Evolutionary conservation across 306 rosid species (phyloP), one percentile per base, ranked within the genome.

Genomic region (Chamaecrista fasciculata): DNA sequence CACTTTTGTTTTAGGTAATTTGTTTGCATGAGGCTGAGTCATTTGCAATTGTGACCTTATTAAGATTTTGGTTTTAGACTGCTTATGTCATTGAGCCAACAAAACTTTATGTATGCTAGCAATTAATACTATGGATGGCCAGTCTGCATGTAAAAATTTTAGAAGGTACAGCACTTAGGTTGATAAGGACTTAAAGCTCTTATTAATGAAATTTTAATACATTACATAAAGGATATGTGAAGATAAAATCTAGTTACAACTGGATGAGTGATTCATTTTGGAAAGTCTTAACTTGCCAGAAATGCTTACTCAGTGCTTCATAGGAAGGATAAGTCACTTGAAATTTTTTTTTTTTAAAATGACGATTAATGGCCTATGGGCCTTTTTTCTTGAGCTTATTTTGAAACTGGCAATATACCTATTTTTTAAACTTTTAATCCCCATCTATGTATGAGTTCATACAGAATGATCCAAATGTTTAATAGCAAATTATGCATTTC

Each of bases 1-100:
- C 71, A 75, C 96, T 48, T 94, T 91, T 79, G 99, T 94, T 52
- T 75, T 94, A 86, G 99, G 99, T 94, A 86, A 86, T 36, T 50
- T 20, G 48, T 47, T 24, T 21, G 12, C 67, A 25, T 62, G 6
- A 49, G 62, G 59, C 9, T 9, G 44, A 21, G 2, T 16, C 8
- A n/a, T 15, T n/a, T 75, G 66, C 52, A 14, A 3, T 69, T n/a
- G n/a, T n/a, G n/a, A n/a, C n/a, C 58, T 63, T 47, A 51, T 68
- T 55, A 46, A 46, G 37, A 59, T 26, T 21, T 59, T 12, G 39
- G 23, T 61, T 20, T n/a, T 46, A n/a, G 21, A 46, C 1, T 46
- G 20, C 51, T 36, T 72, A 6, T 60, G 25, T 52, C 24, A 7
- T 51, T 57, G 37, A 63, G 15, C 39, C 26, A 21, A 11, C 24